Percentiles rank a stretch among this genome's conserved stretches.
Conservation (phyloP, 148 eudicot species). For the Polygonum aviculare region DNA sequence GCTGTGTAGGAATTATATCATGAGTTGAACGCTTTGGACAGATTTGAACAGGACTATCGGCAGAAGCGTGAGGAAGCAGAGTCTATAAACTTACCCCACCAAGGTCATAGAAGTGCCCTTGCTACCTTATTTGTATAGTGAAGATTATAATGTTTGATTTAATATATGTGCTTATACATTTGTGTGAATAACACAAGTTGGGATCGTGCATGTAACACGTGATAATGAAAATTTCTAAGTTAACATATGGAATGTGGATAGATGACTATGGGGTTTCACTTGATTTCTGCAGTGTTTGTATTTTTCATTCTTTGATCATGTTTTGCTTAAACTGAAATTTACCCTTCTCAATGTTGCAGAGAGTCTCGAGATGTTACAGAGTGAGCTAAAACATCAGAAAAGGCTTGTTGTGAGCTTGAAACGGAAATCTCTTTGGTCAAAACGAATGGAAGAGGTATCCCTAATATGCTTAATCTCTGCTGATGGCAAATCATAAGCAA, state of each 20-base stretch:
- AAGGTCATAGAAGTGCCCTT: constrained; percentile 36
- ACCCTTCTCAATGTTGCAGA: constrained; percentile 31
- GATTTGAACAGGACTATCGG: constrained; percentile 80
- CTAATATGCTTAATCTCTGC: neutral
- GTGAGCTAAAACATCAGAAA: constrained; percentile 84
- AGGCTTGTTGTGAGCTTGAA: constrained; percentile 71
- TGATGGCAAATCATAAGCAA: neutral
- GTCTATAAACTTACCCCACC: constrained; percentile 70
- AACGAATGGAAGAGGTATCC: constrained; percentile 73
- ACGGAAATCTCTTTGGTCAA: constrained; percentile 96
- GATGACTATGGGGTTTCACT: neutral
- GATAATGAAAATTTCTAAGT: neutral
- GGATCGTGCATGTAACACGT: neutral
- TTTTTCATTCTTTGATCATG: neutral
- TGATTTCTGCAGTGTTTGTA: neutral
- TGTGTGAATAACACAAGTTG: neutral
- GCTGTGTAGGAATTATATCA: constrained; percentile 83
- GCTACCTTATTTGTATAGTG: neutral
- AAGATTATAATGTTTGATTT: neutral
- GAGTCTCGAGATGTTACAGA: constrained; percentile 60
- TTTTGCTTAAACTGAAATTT: neutral
- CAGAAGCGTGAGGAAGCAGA: constrained; percentile 70
- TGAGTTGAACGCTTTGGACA: constrained; percentile 76
- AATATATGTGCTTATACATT: neutral
- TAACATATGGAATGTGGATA: neutral